These are phyloP conservation scores for Agroathelia rolfsii DNA, from an alignment of 1,284 basidiomycete genomes.

Conservation along the genomic window DNA sequence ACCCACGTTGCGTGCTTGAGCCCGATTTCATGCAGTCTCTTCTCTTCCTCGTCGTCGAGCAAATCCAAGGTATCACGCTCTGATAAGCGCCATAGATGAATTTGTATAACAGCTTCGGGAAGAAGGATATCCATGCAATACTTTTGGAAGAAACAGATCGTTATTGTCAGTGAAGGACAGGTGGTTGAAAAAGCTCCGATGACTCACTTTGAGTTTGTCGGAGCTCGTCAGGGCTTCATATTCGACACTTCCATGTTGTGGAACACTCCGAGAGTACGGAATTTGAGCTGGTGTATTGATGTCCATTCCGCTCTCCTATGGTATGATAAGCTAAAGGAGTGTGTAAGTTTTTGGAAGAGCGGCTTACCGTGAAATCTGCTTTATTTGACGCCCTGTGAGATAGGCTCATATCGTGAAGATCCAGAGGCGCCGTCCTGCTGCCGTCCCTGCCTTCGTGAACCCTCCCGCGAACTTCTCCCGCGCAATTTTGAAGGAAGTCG, in stretches of 20 bases:
- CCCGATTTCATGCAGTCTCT: slow-evolving; percentile 38
- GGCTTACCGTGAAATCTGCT: not conserved
- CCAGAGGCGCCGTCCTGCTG: slow-evolving; percentile 10
- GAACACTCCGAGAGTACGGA: slow-evolving; percentile 10
- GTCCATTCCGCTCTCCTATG: slow-evolving; percentile 3
- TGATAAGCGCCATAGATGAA: slow-evolving; percentile 58
- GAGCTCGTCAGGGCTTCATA: slow-evolving; percentile 43
- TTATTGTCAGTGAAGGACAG: no score
- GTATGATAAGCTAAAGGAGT: slow-evolving; percentile 2
- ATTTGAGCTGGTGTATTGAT: slow-evolving; percentile 5
- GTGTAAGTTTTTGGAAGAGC: slow-evolving; percentile 1
- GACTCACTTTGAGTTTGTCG: slow-evolving; percentile 50
- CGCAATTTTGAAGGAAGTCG: not conserved
- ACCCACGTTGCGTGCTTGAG: slow-evolving; percentile 35
- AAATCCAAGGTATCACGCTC: slow-evolving; percentile 38
- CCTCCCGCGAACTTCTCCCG: slow-evolving; percentile 13
- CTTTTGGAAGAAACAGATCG: no score
- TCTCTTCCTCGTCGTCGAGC: slow-evolving; percentile 43
- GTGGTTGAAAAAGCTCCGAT: no score
- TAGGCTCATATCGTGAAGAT: slow-evolving; percentile 9
- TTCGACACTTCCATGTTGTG: slow-evolving; percentile 30
- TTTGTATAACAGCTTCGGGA: slow-evolving; percentile 57
- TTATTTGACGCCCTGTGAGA: not conserved
- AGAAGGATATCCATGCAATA: slow-evolving; percentile 63
- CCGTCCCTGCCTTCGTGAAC: slow-evolving; percentile 9